Conservation (phyloP, 116 monocot species). For the Phalaenopsis hybrid region DNA sequence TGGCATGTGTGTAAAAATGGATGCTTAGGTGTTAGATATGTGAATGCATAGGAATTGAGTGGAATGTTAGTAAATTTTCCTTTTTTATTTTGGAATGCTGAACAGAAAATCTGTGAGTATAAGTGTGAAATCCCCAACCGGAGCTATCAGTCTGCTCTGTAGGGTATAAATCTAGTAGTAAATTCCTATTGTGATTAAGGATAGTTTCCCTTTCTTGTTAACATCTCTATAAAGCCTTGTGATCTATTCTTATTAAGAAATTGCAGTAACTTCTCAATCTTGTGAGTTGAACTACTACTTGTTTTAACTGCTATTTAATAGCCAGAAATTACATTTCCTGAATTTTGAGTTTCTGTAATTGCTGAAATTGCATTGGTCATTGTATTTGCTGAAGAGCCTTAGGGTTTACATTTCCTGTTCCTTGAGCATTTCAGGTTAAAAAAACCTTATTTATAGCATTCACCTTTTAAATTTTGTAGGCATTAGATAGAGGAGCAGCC, state of each 20-base stretch:
- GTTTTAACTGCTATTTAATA: not conserved
- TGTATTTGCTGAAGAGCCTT: not conserved
- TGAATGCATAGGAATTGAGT: not conserved
- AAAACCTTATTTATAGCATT: conserved; percentile 7
- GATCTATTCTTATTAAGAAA: not conserved
- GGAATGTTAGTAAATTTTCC: not conserved
- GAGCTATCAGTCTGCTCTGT: no score
- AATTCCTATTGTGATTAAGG: not conserved
- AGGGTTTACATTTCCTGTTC: not conserved
- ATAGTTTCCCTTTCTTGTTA: not conserved
- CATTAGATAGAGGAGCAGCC: conserved; percentile 95
- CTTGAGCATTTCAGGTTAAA: not conserved
- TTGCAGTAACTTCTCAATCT: not conserved
- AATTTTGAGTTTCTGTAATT: not conserved
- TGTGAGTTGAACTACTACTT: not conserved
- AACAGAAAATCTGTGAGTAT: no score
- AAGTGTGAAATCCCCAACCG: no score
- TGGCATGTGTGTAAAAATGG: no score
- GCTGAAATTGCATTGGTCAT: not conserved
- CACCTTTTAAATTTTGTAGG: conserved; percentile 26
- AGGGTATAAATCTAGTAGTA: not conserved
- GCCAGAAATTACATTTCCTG: not conserved
- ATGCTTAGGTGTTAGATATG: no score
- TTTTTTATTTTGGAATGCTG: no score
- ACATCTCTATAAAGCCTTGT: not conserved